These are phyloP conservation scores for Chytridium lagenaria DNA, from an alignment of 371 early-diverging fungal genomes.

Conservation along the genomic window DNA sequence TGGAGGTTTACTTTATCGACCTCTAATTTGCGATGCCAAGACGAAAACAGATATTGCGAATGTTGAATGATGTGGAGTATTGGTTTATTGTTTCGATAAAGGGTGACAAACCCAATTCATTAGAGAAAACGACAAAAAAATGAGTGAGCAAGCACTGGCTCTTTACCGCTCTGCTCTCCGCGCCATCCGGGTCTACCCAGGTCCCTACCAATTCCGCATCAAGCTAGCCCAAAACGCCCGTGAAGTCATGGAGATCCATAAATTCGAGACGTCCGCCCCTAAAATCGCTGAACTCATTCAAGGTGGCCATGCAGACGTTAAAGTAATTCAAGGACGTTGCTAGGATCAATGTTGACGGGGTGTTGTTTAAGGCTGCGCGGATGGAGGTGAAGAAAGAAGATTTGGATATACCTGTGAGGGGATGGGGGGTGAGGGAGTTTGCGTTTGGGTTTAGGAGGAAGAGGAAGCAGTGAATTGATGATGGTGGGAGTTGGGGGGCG, in stretches of 20 bases:
- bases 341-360: background rate
- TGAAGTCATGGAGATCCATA: background rate
- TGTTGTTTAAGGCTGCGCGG: background rate
- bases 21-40: too few relatives aligned
- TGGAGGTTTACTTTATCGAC: too few relatives aligned
- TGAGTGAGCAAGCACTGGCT: background rate
- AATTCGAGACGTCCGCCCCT: background rate
- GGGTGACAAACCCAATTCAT: too few relatives aligned
- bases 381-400: background rate
- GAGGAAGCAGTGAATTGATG: too few relatives aligned
- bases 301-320: background rate
- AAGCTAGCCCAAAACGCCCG: background rate
- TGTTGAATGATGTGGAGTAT: too few relatives aligned
- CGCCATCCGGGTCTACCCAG: background rate
- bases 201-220: background rate
- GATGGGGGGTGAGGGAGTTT: background rate
- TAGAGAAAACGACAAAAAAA: background rate
- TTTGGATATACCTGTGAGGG: background rate
- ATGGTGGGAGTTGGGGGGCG: too few relatives aligned
- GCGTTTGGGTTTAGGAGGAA: conserved; percentile 2
- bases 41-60: too few relatives aligned
- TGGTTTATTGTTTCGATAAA: too few relatives aligned
- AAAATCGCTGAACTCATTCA: background rate
- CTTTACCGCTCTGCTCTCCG: background rate
- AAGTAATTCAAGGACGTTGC: background rate